Percentiles rank a stretch among this genome's conserved stretches.
phyloP scores from a whole-genome alignment of 2,329 filamentous ascomycete genomes.

The Pseudogymnoascus sp. region DNA sequence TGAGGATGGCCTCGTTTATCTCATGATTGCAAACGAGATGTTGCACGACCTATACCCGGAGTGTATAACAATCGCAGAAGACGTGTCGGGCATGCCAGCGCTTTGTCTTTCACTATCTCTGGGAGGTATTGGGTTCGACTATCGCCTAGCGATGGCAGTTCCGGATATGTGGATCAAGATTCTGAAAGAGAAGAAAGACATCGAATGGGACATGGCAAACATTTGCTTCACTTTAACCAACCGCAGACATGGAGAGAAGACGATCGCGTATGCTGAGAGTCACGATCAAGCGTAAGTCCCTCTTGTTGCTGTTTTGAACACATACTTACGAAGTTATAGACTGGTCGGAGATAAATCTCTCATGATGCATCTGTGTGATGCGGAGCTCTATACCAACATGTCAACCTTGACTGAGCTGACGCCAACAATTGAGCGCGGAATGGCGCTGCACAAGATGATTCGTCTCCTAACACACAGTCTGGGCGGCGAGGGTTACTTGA shows the following conservation, averaged over 20 bases:
- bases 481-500: conserved; percentile 93
- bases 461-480: conserved; percentile 84
- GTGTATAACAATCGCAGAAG: conserved; percentile 86
- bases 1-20: conserved; percentile 86
- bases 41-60: conserved; percentile 83
- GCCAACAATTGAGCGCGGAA: conserved; percentile 78
- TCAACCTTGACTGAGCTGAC: conserved; percentile 77
- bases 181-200: conserved; percentile 84
- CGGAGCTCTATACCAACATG: conserved; percentile 98
- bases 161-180: conserved; percentile 99
- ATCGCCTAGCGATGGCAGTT: conserved; percentile 93
- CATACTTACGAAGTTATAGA: conserved; percentile 39
- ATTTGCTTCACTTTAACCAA: conserved; percentile 87
- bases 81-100: conserved; percentile 98
- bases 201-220: conserved; percentile 76
- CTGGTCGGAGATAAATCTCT: conserved; percentile 94
- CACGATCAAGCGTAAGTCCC: conserved; percentile 87
- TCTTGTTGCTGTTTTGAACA: neutral
- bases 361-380: conserved; percentile 97
- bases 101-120: conserved; percentile 77
- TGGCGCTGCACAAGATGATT: conserved; percentile 96
- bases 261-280: conserved; percentile 93
- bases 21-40: conserved; percentile 96
- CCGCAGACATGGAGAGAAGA: conserved; percentile 91
- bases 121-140: conserved; percentile 93